These are phyloP conservation scores for Scorias spongiosa DNA, from an alignment of 2,329 filamentous ascomycete species.

Conservation along the genomic window DNA sequence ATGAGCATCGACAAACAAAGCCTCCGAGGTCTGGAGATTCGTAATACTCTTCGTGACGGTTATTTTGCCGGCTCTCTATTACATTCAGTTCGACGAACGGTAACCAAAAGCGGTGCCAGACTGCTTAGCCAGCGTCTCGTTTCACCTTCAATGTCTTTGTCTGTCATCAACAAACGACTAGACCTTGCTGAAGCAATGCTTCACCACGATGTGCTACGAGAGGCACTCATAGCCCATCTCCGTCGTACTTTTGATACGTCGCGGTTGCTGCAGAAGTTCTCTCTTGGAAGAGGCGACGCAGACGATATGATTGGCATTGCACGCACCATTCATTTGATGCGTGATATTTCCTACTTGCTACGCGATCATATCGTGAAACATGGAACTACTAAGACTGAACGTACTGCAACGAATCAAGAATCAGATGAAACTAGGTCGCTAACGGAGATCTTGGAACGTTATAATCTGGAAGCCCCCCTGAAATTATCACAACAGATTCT, in stretches of 20 bases:
- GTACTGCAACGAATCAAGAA: slow-evolving; percentile 11
- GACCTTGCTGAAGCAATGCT: slow-evolving; percentile 70
- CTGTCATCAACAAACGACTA: slow-evolving; percentile 62
- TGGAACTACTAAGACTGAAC: neutral
- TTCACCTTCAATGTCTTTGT: slow-evolving; percentile 74
- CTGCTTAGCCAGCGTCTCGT: slow-evolving; percentile 73
- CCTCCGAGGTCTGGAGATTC: slow-evolving; percentile 75
- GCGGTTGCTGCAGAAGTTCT: slow-evolving; percentile 84
- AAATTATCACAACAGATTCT: slow-evolving; percentile 57
- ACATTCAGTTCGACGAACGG: slow-evolving; percentile 76
- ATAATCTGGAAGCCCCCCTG: slow-evolving; percentile 51
- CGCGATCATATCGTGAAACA: slow-evolving; percentile 12
- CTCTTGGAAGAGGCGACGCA: slow-evolving; percentile 76
- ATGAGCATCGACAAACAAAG: slow-evolving; percentile 91
- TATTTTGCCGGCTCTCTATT: slow-evolving; percentile 68
- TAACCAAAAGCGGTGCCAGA: slow-evolving; percentile 79
- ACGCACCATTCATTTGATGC: slow-evolving; percentile 61
- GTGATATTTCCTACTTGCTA: slow-evolving; percentile 42
- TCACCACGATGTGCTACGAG: slow-evolving; percentile 48
- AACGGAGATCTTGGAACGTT: slow-evolving; percentile 32
- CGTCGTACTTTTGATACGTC: slow-evolving; percentile 70
- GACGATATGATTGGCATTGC: slow-evolving; percentile 79
- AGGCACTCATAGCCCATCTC: slow-evolving; percentile 53
- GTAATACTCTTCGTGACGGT: slow-evolving; percentile 70
- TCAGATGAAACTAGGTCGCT: slow-evolving; percentile 12